Conservation (phyloP, 352 stramenopile species). For the Blastocystis sp. region DNA sequence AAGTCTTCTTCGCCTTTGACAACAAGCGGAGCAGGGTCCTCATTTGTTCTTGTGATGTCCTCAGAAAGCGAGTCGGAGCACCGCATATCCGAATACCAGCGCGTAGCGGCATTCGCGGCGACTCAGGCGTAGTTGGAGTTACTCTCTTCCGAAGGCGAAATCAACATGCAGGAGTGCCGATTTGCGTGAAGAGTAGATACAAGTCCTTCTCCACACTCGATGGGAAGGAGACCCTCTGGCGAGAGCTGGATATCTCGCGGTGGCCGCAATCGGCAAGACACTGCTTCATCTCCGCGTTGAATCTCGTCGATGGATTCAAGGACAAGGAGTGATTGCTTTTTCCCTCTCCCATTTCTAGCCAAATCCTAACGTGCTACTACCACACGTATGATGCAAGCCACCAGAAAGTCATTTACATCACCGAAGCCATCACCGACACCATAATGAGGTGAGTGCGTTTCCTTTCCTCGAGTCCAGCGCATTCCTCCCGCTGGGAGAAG, state of each 20-base stretch:
- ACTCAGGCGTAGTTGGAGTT: not conserved
- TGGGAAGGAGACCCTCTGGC: slow-evolving; percentile 61
- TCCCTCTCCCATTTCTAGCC: not conserved
- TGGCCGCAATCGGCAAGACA: slow-evolving; percentile 46
- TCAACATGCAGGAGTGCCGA: not conserved
- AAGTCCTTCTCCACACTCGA: slow-evolving; percentile 49
- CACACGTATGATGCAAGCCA: slow-evolving; percentile 26
- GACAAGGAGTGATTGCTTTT: not conserved
- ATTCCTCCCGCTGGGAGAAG: slow-evolving; percentile 21
- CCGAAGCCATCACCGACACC: slow-evolving; percentile 29
- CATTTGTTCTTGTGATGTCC: not conserved
- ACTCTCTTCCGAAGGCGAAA: not conserved
- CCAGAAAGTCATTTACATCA: slow-evolving; percentile 58
- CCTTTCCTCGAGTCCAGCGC: not conserved
- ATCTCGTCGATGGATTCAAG: slow-evolving; percentile 4
- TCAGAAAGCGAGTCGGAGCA: not conserved
- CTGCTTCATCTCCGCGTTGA: slow-evolving; percentile 41
- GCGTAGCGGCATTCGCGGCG: not conserved
- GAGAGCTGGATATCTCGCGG: slow-evolving; percentile 19
- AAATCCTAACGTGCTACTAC: slow-evolving; percentile 50
- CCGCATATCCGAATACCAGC: not conserved
- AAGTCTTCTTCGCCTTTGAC: not conserved
- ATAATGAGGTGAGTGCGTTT: not conserved
- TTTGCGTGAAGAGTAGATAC: slow-evolving; percentile 6
- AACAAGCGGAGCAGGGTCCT: not conserved